Evolutionary conservation across 306 rosid species (phyloP).

Genomic region (Urtica urens): DNA sequence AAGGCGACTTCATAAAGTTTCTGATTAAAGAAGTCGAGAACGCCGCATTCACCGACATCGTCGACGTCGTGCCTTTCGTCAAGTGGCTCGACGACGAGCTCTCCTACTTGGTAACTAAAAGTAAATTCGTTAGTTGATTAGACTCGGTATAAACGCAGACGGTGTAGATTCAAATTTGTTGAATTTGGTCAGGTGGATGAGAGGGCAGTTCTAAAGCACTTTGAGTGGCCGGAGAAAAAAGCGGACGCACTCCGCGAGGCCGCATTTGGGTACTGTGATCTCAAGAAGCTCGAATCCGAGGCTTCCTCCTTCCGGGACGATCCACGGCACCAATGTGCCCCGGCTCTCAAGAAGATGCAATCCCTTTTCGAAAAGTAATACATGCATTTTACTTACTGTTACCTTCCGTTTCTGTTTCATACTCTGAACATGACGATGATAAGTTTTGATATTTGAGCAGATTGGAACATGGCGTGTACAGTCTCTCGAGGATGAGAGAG

Average conservation of each 20-base stretch:
- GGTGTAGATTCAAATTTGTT: background rate
- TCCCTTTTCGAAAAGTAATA: constrained; percentile 74
- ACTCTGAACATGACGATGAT: background rate
- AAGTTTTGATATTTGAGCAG: constrained; percentile 31
- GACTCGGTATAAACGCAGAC: background rate
- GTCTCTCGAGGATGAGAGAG: constrained; percentile 78
- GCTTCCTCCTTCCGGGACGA: constrained; percentile 67
- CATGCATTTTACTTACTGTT: background rate
- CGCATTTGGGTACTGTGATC: constrained; percentile 80
- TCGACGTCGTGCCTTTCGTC: constrained; percentile 86
- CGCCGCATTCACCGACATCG: constrained; percentile 72
- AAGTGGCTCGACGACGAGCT: constrained; percentile 99
- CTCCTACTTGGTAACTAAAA: constrained; percentile 60
- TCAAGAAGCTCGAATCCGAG: constrained; percentile 81
- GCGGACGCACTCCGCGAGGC: constrained; percentile 96
- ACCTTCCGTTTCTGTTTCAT: background rate
- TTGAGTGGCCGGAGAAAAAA: constrained; percentile 94
- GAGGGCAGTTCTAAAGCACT: constrained; percentile 97
- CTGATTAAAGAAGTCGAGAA: constrained; percentile 82
- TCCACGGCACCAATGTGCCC: constrained; percentile 71
- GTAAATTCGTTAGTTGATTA: background rate
- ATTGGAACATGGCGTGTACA: constrained; percentile 86
- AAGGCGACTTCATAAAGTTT: constrained; percentile 84
- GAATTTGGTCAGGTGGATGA: constrained; percentile 58
- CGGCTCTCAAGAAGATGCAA: constrained; percentile 93